phyloP scores from a whole-genome alignment of 2,329 filamentous ascomycete species.

The Aspergillus flavus region DNA sequence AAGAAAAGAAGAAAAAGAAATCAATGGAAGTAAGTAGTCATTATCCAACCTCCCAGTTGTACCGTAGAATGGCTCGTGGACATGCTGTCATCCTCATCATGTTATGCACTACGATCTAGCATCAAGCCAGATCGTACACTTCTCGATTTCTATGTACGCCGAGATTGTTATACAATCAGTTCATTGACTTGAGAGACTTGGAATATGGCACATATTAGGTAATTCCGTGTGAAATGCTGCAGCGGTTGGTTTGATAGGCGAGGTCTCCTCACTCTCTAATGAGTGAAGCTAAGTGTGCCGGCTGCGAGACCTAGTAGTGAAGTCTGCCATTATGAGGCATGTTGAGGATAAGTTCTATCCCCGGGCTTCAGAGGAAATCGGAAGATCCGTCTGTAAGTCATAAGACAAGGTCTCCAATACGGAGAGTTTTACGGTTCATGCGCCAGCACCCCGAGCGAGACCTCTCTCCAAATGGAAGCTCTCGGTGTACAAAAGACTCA shows the following conservation, averaged over 20 bases:
- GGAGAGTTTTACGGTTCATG: neutral
- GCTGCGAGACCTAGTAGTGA: neutral
- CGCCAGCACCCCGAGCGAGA: neutral
- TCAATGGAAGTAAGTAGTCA: neutral
- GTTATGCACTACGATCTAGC: neutral
- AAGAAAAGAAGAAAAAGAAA: neutral
- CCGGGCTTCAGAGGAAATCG: neutral
- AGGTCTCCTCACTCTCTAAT: neutral
- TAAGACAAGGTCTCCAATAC: neutral
- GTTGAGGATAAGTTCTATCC: neutral
- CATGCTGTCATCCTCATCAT: neutral
- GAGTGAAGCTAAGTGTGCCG: neutral
- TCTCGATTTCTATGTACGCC: neutral
- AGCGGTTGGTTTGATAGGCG: neutral
- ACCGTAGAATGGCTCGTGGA: neutral
- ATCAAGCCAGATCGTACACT: neutral
- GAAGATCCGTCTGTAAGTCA: neutral
- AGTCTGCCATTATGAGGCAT: neutral
- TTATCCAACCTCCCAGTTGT: neutral
- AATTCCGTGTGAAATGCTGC: neutral
- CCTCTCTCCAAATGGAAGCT: neutral
- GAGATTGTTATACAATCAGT: neutral
- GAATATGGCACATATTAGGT: neutral
- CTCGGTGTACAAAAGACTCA: neutral
- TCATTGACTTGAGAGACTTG: neutral